phyloP scores from a whole-genome alignment of 176 grass and related monocot genomes.

The Rhynchospora breviuscula region DNA sequence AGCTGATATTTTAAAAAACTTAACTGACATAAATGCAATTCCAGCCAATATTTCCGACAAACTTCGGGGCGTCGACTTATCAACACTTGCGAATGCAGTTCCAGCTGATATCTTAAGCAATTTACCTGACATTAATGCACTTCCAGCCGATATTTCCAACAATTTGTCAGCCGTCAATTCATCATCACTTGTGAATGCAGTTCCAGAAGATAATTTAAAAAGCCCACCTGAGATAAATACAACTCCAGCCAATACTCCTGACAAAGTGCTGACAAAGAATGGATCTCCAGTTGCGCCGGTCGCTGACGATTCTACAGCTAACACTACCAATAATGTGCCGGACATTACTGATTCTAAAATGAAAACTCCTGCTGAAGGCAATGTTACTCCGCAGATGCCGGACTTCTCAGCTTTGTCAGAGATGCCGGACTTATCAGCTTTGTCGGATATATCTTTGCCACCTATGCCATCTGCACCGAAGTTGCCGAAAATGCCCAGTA shows the following conservation, averaged over 20 bases:
- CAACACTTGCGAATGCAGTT: background rate
- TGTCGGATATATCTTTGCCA: constrained; percentile 8
- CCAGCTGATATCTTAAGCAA: background rate
- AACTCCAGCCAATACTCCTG: background rate
- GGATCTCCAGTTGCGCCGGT: background rate
- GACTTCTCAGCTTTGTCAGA: background rate
- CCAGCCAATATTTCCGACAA: background rate
- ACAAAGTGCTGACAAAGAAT: background rate
- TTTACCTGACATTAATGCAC: background rate
- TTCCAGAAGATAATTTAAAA: too few species aligned
- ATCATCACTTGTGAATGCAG: too few species aligned
- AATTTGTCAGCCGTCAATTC: too few species aligned
- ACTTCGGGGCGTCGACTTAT: background rate
- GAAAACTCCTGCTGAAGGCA: background rate
- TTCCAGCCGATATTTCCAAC: background rate
- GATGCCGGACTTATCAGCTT: constrained; percentile 12
- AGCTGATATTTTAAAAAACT: background rate
- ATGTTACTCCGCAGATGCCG: background rate
- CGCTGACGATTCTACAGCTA: background rate
- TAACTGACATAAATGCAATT: background rate
- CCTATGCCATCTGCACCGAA: constrained; percentile 14
- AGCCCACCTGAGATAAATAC: background rate
- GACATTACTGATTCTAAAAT: background rate
- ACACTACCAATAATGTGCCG: background rate
- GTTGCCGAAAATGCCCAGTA: constrained; percentile 9